phyloP scores from a whole-genome alignment of 2,329 filamentous ascomycete species.

The Penicillium glabrum region DNA sequence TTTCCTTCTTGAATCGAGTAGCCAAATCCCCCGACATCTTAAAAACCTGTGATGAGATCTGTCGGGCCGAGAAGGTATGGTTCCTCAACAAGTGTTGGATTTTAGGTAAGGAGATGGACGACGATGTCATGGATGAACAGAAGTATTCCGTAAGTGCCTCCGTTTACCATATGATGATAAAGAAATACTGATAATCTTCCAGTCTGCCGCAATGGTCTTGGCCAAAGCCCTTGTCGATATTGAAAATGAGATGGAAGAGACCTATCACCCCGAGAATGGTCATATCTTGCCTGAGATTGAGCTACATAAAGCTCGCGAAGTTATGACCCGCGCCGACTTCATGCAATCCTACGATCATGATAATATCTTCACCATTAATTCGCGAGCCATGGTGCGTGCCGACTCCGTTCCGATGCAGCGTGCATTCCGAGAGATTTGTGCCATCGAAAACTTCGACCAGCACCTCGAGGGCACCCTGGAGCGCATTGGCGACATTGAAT shows the following conservation, averaged over 20 bases:
- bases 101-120: slow-evolving; percentile 76
- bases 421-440: slow-evolving; percentile 83
- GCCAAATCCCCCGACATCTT: slow-evolving; percentile 85
- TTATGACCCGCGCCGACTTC: slow-evolving; percentile 96
- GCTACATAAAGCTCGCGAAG: slow-evolving; percentile 79
- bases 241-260: slow-evolving; percentile 62
- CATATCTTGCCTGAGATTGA: slow-evolving; percentile 79
- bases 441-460: slow-evolving; percentile 72
- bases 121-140: slow-evolving; percentile 97
- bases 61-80: slow-evolving; percentile 72
- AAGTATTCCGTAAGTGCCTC: slow-evolving; percentile 76
- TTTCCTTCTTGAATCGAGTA: slow-evolving; percentile 85
- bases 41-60: slow-evolving; percentile 71
- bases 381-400: slow-evolving; percentile 79
- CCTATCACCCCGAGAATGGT: slow-evolving; percentile 65
- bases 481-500: slow-evolving; percentile 90
- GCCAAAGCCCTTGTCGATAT: slow-evolving; percentile 87
- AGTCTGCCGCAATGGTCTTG: slow-evolving; percentile 90
- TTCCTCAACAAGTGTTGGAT: slow-evolving; percentile 79
- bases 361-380: slow-evolving; percentile 94
- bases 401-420: slow-evolving; percentile 96
- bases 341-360: slow-evolving; percentile 88
- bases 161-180: background rate
- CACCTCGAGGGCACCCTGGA: slow-evolving; percentile 80
- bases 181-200: slow-evolving; percentile 18